Base-by-base conservation (phyloP, 2,329 filamentous ascomycete genomes). In the Calonectria hongkongensis region DNA sequence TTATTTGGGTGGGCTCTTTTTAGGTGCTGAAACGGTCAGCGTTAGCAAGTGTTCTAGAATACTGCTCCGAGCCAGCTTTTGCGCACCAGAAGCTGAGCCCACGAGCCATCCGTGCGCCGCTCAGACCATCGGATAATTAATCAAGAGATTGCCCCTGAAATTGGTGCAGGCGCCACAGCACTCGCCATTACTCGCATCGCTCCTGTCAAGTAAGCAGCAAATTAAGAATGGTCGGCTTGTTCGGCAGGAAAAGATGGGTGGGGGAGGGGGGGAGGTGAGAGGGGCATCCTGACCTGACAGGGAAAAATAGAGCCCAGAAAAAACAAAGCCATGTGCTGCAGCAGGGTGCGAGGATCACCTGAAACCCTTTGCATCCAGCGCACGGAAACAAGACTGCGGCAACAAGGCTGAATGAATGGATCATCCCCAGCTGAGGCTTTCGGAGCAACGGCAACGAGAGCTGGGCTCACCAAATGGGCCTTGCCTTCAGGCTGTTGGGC, bases 81-180 rank as follows among this genome's bases (percentile, higher is more conserved):
- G 21, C 7, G 33, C 21, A 33, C 54, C 36, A 60, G 54, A 60
- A 41, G 54, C 33, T 39, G 18, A 60, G 54, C 39, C 36, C 33
- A 15, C 21, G 13, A 39, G 33, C 27, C 54, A 60, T 60, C 54
- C 54, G 54, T 39, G 54, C 54, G 54, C 54, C 54, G 54, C 54
- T 60, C 33, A 41, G 54, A 60, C 54, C 54, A 60, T 60, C 54
- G 54, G 54, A 39, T 60, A 58, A 60, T 60, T 60, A 60, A 27
- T 60, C 33, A 36, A 41, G 33, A 60, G 27, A 60, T 60, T 60
- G 54, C 54, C 36, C 54, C 54, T 60, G 54, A 60, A 60, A 60
- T 36, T 36, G 54, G 33, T 41, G 54, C 54, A 60, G 54, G 41
- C 54, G 54, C 54, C 54, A 60, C 54, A 41, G 21, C 54, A 41